Evolutionary conservation across 176 grass and related monocot genomes (phyloP).

Genomic region (Carex littledalei): DNA sequence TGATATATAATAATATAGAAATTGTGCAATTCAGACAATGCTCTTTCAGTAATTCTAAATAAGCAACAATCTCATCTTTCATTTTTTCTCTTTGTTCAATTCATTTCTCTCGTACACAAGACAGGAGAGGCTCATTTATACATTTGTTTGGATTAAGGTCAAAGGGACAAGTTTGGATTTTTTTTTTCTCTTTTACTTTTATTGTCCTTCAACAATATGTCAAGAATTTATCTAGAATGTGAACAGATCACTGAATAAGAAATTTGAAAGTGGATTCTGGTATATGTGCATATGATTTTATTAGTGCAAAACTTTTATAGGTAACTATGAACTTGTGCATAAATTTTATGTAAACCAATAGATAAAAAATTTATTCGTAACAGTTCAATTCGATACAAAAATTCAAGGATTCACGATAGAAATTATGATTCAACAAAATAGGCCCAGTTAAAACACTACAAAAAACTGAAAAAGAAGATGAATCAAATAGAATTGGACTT

Average conservation of each 20-base stretch:
- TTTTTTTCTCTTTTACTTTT: too few relatives aligned
- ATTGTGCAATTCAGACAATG: background rate
- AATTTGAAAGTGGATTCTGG: background rate
- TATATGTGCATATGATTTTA: background rate
- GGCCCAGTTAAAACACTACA: too few relatives aligned
- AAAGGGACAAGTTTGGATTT: background rate
- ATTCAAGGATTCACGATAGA: too few relatives aligned
- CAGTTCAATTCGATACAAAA: too few relatives aligned
- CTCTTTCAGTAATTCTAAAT: too few relatives aligned
- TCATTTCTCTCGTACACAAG: background rate
- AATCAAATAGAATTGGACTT: too few relatives aligned
- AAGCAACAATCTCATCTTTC: background rate
- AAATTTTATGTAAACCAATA: background rate
- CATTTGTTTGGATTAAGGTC: background rate
- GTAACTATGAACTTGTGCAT: background rate
- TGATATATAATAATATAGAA: background rate
- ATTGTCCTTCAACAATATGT: too few relatives aligned
- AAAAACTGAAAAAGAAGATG: too few relatives aligned
- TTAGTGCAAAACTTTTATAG: background rate
- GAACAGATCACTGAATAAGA: too few relatives aligned
- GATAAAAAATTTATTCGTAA: background rate
- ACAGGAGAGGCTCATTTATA: background rate
- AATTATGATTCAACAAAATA: too few relatives aligned
- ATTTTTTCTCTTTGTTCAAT: background rate
- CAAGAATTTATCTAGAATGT: too few relatives aligned